Evolutionary conservation across 768 basidiomycete species (phyloP).

Genomic region (Pleurotus ostreatus): DNA sequence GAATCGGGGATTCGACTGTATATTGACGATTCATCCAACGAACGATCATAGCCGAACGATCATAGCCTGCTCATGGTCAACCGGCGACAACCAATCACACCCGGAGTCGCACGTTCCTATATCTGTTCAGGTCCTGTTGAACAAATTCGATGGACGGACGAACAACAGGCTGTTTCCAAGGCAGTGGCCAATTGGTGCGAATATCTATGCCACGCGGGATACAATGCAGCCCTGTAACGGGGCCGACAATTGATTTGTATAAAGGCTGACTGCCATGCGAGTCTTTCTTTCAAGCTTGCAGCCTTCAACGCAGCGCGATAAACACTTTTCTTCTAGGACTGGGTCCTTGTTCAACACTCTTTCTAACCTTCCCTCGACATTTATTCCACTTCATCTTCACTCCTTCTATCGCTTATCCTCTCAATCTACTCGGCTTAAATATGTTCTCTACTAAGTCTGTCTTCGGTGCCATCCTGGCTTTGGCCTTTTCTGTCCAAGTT

Average conservation of each 20-base stretch:
- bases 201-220: no score
- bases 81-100: no score
- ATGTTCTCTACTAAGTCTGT: conserved; percentile 26
- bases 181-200: no score
- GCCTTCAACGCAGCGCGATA: conserved; percentile 7
- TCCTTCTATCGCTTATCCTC: neutral
- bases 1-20: no score
- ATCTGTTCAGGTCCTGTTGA: no score
- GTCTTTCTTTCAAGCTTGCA: conserved; percentile 1
- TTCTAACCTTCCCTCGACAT: neutral
- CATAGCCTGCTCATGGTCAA: no score
- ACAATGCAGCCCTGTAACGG: no score
- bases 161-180: no score
- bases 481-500: conserved; percentile 31
- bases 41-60: no score
- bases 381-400: neutral
- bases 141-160: no score
- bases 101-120: no score
- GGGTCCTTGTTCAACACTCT: conserved; percentile 5
- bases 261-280: neutral
- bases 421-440: conserved; percentile 3
- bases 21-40: no score
- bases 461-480: conserved; percentile 24
- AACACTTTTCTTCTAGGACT: neutral
- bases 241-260: neutral